Conservation (phyloP, 768 basidiomycete genomes). For the Serendipita indica region DNA sequence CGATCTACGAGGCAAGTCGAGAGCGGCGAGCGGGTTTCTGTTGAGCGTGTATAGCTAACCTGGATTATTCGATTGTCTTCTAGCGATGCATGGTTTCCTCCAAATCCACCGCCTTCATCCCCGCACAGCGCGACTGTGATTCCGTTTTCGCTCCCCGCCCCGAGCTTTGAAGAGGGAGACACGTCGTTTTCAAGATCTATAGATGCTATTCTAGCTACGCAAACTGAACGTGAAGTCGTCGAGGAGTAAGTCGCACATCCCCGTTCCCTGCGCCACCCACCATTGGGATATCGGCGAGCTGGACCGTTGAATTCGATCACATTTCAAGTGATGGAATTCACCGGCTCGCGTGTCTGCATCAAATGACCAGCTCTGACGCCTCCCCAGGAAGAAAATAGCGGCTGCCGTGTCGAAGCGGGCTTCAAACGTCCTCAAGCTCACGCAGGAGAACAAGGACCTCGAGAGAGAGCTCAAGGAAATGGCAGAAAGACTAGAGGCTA, state of each 20-base stretch:
- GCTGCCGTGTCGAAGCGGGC: constrained; percentile 44
- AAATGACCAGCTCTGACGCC: background rate
- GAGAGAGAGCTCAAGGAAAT: constrained; percentile 62
- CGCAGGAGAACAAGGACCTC: constrained; percentile 66
- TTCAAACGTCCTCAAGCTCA: constrained; percentile 60
- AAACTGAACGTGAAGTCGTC: constrained; percentile 6
- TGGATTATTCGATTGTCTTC: background rate
- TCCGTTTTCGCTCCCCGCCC: constrained; percentile 2
- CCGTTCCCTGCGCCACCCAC: constrained; percentile 7
- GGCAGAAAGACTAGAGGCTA: constrained; percentile 58
- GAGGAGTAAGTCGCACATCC: constrained; percentile 4
- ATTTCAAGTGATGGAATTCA: background rate
- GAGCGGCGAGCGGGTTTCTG: background rate
- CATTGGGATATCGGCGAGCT: background rate
- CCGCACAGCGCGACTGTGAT: background rate
- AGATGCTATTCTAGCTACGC: constrained; percentile 5
- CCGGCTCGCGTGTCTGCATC: background rate
- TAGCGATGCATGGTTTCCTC: constrained; percentile 1
- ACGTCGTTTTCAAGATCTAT: constrained; percentile 7
- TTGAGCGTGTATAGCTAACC: background rate
- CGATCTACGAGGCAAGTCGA: constrained; percentile 4
- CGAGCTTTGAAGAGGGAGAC: background rate
- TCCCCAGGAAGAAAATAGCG: background rate
- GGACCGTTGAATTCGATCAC: background rate
- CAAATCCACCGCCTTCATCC: background rate